Base-by-base conservation (phyloP, 1,284 basidiomycete species). In the Marasmius tenuissimus region DNA sequence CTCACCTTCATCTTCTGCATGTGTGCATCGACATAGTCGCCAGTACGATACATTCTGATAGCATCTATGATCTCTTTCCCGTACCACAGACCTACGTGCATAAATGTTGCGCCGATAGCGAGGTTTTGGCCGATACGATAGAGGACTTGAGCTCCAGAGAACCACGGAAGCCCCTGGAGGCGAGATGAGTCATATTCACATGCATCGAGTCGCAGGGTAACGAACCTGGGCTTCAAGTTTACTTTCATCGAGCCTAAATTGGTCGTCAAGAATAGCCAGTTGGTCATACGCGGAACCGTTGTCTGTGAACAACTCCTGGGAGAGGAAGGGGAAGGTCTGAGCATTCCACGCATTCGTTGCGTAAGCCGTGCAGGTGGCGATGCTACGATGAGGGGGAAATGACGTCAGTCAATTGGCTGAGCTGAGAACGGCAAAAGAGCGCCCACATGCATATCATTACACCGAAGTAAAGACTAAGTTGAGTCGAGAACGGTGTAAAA, bases 1-100 rank as follows among this genome's bases (percentile, higher is more conserved):
- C 61, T 56, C 59, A 73, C 71, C 70, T 63, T 71, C 61, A 61
- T 49, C 64, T 66, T 61, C 58, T 61, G 55, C 51, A 54, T 53
- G 54, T 63, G 60, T 59, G 48, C 49, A 42, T 62, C 61, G 3
- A 18, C 39, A 48, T 61, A 40, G 18, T 56, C 50, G n/a, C 54
- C 62, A 74, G 67, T 52, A 76, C 57, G 65, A 79, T 58, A 62
- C 60, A 76, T 74, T 42, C 68, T 72, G 66, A 82, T 76, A 34
- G 80, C 75, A 6, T 72, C 67, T 27, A 75, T 65, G 53, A 85
- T 79, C 42, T 82, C 79, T 58, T 79, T 77, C 7, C 81, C 79
- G 64, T 84, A 78, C 83, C 83, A 85, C 1, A 85, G 54, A 12
- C 75, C 61, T 56, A 85, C 79, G 64, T 85, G 82, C 14, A 75